These are phyloP conservation scores for Volvox africanus DNA, from an alignment of 139 green algal species.

Conservation along the genomic window DNA sequence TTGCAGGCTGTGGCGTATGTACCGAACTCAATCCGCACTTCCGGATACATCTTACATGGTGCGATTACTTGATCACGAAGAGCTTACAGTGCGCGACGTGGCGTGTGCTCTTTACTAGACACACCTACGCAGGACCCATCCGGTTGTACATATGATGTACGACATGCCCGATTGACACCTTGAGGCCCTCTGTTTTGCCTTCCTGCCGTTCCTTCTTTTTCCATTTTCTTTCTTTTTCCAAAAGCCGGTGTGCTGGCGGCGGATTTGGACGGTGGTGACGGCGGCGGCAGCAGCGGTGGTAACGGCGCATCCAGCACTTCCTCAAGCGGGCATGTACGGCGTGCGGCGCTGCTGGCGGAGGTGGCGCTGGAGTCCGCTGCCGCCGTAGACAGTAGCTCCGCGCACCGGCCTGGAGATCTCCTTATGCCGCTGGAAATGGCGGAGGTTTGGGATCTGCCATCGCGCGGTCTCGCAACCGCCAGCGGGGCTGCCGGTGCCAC, in stretches of 20 bases:
- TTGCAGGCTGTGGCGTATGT: no score
- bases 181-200: no score
- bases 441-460: slow-evolving; percentile 28
- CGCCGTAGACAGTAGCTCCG: slow-evolving; percentile 24
- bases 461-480: background rate
- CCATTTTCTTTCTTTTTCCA: no score
- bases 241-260: slow-evolving; percentile 12
- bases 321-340: background rate
- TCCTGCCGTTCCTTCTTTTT: no score
- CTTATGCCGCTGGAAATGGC: background rate
- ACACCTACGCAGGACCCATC: background rate
- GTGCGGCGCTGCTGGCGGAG: slow-evolving; percentile 47
- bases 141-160: no score
- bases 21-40: no score
- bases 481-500: background rate
- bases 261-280: background rate
- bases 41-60: no score
- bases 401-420: background rate
- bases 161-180: no score
- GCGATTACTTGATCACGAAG: no score
- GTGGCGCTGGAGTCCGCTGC: slow-evolving; percentile 24
- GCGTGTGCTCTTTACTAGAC: no score
- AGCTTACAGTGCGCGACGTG: no score
- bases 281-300: background rate
- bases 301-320: background rate